Percentiles rank a stretch among this genome's conserved stretches.
Conservation (phyloP, 2,329 filamentous ascomycete species). For the Diaporthe batatas region DNA sequence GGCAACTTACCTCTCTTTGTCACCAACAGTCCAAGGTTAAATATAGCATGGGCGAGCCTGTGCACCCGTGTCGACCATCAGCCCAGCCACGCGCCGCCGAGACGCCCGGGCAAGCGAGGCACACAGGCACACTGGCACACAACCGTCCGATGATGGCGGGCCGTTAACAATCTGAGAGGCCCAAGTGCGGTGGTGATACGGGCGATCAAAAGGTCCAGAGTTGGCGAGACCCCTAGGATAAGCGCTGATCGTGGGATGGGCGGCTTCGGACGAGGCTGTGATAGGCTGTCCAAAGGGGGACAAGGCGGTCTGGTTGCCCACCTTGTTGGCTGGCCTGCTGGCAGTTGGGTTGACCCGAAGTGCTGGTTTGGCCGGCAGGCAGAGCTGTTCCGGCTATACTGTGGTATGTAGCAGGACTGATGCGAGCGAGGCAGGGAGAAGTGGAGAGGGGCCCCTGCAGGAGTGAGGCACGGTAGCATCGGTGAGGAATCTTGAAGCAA, state of each 20-base stretch:
- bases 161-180: slow-evolving; percentile 27
- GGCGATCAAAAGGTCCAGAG: slow-evolving; percentile 39
- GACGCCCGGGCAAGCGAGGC: slow-evolving; percentile 13
- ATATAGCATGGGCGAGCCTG: slow-evolving; percentile 2
- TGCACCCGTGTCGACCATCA: background rate
- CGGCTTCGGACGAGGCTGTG: slow-evolving; percentile 39
- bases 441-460: slow-evolving; percentile 7
- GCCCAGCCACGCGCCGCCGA: slow-evolving; percentile 22
- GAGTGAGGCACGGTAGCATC: slow-evolving; percentile 29
- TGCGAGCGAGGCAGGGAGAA: slow-evolving; percentile 15
- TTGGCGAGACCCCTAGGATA: slow-evolving; percentile 39
- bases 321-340: too few species aligned
- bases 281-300: slow-evolving; percentile 28
- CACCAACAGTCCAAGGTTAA: slow-evolving; percentile 4
- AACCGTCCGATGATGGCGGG: slow-evolving; percentile 25
- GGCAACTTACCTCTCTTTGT: slow-evolving; percentile 14
- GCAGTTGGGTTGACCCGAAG: slow-evolving; percentile 29
- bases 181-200: slow-evolving; percentile 10
- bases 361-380: slow-evolving; percentile 28
- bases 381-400: background rate
- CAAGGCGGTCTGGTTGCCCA: slow-evolving; percentile 29
- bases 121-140: background rate
- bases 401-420: slow-evolving; percentile 4
- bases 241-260: slow-evolving; percentile 38
- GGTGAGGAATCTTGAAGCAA: slow-evolving; percentile 24